Evolutionary conservation across 129 eudicot species (phyloP), one percentile per base, ranked within the genome.

Genomic region (Tagetes erecta): DNA sequence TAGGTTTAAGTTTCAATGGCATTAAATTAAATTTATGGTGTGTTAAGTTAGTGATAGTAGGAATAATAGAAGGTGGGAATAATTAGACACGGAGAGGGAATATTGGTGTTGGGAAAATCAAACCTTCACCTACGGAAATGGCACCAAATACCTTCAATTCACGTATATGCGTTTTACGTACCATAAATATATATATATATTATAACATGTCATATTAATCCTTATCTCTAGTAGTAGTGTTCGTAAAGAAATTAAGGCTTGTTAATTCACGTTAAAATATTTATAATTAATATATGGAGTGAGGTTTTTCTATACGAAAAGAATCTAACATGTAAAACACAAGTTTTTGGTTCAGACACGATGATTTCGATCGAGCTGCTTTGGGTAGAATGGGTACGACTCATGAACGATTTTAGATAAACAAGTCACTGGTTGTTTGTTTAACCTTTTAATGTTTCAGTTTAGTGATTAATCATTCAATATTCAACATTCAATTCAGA

Each of bases 31-130:
- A 20, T 20, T 20, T 20, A 20, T 20, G 27, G 27, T 20, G 27
- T 20, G 27, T 20, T 20, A 71, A 49, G 71, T 50, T 53, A 76
- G 30, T 51, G 13, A 20, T 13, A 59, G 76, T 70, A 70, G 64
- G 76, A 69, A 77, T 78, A 78, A 71, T 71, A 51, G 67, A 78
- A 78, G 72, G 51, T 63, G 68, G 79, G 85, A 72, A 88, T 85
- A 85, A 75, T 80, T 85, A 74, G 88, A 85, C 94, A 88, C 86
- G 93, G 86, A 85, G 90, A 88, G 90, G 87, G 93, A 88, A 88
- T 88, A 85, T 80, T 83, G 86, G 89, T 75, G 72, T 77, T 84
- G 83, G 78, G 72, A 62, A 51, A 67, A 78, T 55, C 76, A 76
- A 73, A 34, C 80, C 67, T 76, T 76, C 46, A 75, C 73, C 44